Conservation (phyloP, 768 basidiomycete genomes). For the Leccinum variicolor region DNA sequence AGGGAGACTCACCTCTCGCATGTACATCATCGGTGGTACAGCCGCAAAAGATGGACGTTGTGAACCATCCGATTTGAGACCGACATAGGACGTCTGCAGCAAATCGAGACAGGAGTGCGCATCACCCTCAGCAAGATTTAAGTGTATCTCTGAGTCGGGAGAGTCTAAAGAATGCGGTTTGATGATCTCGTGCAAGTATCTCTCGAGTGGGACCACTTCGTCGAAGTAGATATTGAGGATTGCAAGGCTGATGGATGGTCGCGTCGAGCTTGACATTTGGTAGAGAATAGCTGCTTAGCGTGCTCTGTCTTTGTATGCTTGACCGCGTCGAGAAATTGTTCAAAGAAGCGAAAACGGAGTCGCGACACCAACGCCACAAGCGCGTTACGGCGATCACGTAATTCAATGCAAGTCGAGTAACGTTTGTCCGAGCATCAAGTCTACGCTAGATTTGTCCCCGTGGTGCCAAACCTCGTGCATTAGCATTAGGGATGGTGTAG, state of each 20-base stretch:
- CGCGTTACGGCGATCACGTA: background rate
- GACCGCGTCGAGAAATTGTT: background rate
- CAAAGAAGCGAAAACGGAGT: background rate
- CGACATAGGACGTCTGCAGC: constrained; percentile 47
- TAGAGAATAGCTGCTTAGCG: background rate
- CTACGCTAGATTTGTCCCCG: background rate
- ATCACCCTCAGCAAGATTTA: constrained; percentile 19
- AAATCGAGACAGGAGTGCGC: constrained; percentile 32
- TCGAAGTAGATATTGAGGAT: constrained; percentile 45
- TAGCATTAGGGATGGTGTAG: background rate
- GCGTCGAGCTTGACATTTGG: constrained; percentile 2
- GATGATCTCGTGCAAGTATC: constrained; percentile 40
- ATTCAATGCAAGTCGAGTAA: too few relatives aligned
- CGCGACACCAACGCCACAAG: background rate
- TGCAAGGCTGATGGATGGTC: constrained; percentile 20
- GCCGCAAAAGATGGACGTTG: constrained; percentile 26
- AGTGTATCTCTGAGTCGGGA: constrained; percentile 4
- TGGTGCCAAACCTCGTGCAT: background rate
- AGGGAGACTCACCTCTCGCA: constrained; percentile 47
- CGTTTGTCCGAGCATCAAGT: background rate
- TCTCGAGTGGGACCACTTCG: constrained; percentile 36
- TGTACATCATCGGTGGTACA: constrained; percentile 42
- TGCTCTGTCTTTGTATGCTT: background rate
- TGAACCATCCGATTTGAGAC: constrained; percentile 27
- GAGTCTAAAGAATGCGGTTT: constrained; percentile 10